These are phyloP conservation scores for Orbilia javanica DNA, from an alignment of 2,329 filamentous ascomycete species.

Conservation along the genomic window DNA sequence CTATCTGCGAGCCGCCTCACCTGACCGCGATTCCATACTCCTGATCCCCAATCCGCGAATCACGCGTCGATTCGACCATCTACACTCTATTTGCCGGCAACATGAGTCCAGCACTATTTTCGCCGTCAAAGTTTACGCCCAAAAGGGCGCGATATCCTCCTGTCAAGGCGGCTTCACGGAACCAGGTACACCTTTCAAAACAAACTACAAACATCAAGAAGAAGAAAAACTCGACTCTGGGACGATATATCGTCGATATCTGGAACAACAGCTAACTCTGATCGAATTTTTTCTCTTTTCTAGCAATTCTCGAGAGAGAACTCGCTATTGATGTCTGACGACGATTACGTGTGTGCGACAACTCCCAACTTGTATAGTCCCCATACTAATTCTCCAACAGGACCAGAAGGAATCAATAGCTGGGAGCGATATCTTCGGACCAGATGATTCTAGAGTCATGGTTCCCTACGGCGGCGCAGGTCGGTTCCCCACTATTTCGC, in stretches of 20 bases:
- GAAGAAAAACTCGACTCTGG: slow-evolving; percentile 5
- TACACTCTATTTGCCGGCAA: slow-evolving; percentile 14
- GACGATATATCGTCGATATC: not conserved
- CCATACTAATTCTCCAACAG: not conserved
- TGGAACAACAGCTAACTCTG: slow-evolving; percentile 20
- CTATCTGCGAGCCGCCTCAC: not conserved
- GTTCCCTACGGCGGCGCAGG: slow-evolving; percentile 58
- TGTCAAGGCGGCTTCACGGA: slow-evolving; percentile 10
- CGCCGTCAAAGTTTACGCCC: slow-evolving; percentile 41
- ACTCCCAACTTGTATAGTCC: not conserved
- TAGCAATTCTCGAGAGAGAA: slow-evolving; percentile 53
- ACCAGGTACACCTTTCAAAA: not conserved
- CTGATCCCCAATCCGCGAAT: slow-evolving; percentile 40
- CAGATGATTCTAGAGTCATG: slow-evolving; percentile 43
- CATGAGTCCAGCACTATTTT: slow-evolving; percentile 52
- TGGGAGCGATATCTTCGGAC: slow-evolving; percentile 48
- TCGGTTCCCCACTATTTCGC: slow-evolving; percentile 68
- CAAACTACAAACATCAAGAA: not conserved
- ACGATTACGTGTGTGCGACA: slow-evolving; percentile 45
- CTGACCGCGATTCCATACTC: slow-evolving; percentile 42
- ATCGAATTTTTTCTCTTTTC: not conserved
- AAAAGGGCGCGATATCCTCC: slow-evolving; percentile 31
- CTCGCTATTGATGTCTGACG: slow-evolving; percentile 56
- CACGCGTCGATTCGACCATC: slow-evolving; percentile 50
- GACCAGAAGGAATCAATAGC: slow-evolving; percentile 49